These are phyloP conservation scores for Eremochloa ophiuroides DNA, from an alignment of 176 grass and related monocot species.

Conservation along the genomic window DNA sequence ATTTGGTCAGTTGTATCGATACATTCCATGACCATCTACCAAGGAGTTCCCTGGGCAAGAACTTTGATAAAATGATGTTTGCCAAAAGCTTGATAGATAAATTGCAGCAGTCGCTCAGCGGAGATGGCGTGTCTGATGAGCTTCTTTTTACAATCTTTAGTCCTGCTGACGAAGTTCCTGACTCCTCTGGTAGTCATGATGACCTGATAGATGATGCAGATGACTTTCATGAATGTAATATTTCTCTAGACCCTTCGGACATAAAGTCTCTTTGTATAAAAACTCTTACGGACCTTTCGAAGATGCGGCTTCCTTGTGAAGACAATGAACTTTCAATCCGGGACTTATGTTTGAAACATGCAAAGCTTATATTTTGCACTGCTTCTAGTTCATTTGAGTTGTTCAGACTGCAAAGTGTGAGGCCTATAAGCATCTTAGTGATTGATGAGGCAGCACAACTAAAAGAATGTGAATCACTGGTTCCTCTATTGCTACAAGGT, in stretches of 20 bases:
- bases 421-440: conserved; percentile 61
- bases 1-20: conserved; percentile 37
- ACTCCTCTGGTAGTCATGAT: conserved; percentile 31
- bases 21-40: conserved; percentile 56
- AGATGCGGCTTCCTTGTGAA: conserved; percentile 53
- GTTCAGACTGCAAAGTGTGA: conserved; percentile 44
- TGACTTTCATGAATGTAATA: conserved; percentile 26
- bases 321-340: conserved; percentile 36
- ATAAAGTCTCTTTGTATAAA: conserved; percentile 55
- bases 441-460: conserved; percentile 86
- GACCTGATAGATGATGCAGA: conserved; percentile 32
- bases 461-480: conserved; percentile 78
- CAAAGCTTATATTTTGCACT: conserved; percentile 71
- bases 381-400: conserved; percentile 60
- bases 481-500: conserved; percentile 54
- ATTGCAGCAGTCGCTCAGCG: conserved; percentile 35
- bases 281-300: conserved; percentile 44
- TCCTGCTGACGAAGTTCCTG: conserved; percentile 27
- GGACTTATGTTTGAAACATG: conserved; percentile 68
- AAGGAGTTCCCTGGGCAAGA: conserved; percentile 34
- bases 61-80: conserved; percentile 43
- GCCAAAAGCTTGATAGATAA: conserved; percentile 38
- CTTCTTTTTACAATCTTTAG: conserved; percentile 49
- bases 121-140: conserved; percentile 41
- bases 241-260: conserved; percentile 41